Evolutionary conservation across 176 grass and related monocot species (phyloP).

Genomic region (Echinochloa phyllopogon): DNA sequence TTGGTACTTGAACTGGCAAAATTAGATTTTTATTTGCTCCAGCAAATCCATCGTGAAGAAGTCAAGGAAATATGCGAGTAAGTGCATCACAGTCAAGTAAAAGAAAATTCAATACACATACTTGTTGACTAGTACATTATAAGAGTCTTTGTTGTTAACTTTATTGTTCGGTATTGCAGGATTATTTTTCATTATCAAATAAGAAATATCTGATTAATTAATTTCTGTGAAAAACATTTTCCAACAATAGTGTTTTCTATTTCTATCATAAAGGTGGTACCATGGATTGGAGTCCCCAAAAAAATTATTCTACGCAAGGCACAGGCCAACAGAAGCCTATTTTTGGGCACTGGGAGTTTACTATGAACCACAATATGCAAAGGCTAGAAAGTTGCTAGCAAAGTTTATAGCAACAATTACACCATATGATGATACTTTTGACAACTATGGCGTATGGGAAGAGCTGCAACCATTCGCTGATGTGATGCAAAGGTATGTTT

Average conservation of each 20-base stretch:
- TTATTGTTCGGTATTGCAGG: not conserved
- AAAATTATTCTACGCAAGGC: constrained; percentile 21
- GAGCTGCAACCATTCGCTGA: constrained; percentile 37
- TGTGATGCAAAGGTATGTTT: constrained; percentile 30
- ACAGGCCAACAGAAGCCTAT: constrained; percentile 32
- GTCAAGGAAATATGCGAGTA: constrained; percentile 38
- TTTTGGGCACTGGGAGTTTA: constrained; percentile 36
- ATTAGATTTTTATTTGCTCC: constrained; percentile 23
- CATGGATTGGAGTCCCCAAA: not conserved
- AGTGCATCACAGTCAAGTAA: not conserved
- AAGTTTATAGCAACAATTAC: constrained; percentile 19
- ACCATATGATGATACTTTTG: constrained; percentile 44
- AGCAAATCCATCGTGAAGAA: constrained; percentile 5
- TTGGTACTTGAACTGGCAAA: constrained; percentile 13
- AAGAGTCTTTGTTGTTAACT: not conserved
- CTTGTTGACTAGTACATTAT: not conserved
- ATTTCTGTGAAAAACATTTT: too few species aligned
- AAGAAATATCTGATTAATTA: not conserved
- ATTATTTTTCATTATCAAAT: not conserved
- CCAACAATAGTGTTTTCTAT: not conserved
- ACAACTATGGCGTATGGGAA: constrained; percentile 28
- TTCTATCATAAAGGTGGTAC: constrained; percentile 23
- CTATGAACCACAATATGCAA: constrained; percentile 34
- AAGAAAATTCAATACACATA: not conserved
- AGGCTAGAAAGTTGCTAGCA: constrained; percentile 24